A percentile compares a stretch with the other conserved stretches of the same genome.
Conservation (phyloP, 2,329 filamentous ascomycete genomes). For the Pseudogymnoascus sp. region DNA sequence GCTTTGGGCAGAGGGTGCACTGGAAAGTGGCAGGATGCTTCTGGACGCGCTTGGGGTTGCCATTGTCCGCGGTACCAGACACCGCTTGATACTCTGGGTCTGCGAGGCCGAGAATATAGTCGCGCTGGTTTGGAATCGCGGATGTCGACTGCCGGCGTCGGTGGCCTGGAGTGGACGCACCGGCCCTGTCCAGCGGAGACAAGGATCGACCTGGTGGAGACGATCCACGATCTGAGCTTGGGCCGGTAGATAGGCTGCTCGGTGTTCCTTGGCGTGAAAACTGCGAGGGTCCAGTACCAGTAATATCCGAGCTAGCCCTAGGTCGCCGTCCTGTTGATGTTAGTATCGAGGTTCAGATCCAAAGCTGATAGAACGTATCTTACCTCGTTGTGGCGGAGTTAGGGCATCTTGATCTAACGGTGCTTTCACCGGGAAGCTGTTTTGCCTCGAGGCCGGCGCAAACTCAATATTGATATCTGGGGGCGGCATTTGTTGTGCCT, state of each 20-base stretch:
- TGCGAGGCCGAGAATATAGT: conserved; percentile 83
- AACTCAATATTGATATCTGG: conserved; percentile 93
- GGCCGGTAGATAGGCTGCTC: conserved; percentile 48
- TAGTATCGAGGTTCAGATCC: conserved; percentile 10
- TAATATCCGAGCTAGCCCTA: conserved; percentile 28
- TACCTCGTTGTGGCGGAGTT: conserved; percentile 70
- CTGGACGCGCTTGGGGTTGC: conserved; percentile 71
- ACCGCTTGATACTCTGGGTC: conserved; percentile 76
- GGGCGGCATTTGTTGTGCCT: conserved; percentile 72
- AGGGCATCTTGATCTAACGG: conserved; percentile 65
- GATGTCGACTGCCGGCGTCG: conserved; percentile 57
- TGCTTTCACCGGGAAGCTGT: conserved; percentile 60
- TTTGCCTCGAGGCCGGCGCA: conserved; percentile 65
- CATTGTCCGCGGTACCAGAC: conserved; percentile 47
- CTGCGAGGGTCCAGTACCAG: conserved; percentile 23
- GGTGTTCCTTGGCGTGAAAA: conserved; percentile 45
- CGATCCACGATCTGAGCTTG: conserved; percentile 41
- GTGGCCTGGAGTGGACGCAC: conserved; percentile 36
- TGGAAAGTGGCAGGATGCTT: conserved; percentile 98
- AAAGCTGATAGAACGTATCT: conserved; percentile 17
- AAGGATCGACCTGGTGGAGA: conserved; percentile 44
- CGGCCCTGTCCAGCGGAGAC: conserved; percentile 52
- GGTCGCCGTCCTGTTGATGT: conserved; percentile 27
- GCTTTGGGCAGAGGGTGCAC: conserved; percentile 86
- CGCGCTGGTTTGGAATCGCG: conserved; percentile 45